Base-by-base conservation (phyloP, 768 basidiomycete species). In the Suillus sp. region DNA sequence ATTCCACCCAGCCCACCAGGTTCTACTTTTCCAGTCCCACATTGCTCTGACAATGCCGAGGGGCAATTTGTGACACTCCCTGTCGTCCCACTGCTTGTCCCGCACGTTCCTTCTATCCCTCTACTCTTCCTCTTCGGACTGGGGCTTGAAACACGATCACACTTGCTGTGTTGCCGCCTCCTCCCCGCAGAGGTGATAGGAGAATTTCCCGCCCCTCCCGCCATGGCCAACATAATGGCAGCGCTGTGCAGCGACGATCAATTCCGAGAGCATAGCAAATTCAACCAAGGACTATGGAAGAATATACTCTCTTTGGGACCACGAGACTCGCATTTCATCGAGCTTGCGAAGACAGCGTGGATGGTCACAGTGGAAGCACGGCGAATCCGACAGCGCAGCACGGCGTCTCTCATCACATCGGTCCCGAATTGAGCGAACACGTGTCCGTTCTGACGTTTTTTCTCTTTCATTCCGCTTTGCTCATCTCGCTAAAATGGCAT, bases 311-410 rank as follows among this genome's bases (percentile, higher is more conserved):
- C 78, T 20, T 75, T 89, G 60, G 86, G 82, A 8, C 78, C 84
- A 38, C 78, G 74, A 22, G 80, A 86, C 65, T 61, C 70, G 56
- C 70, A 69, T 34, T 70, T 88, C 61, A 77, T 82, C 58, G 78
- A 82, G 66, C 71, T 86, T 51, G 83, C 81, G 30, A 80, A 80
- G 67, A 86, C 80, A 25, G 84, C 86, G 50, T 95, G 91, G 91
- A 90, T 86, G 54, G 87, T 89, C 48, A 85, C 92, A 10, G 84
- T 87, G 20, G 90, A 92, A 66, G 85, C 87, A n/a, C 75, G 75
- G 25, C 74, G 75, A 27, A 69, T 71, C 51, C 72, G 74, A 58
- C 71, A 70, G 63, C 72, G 59, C 2, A 57, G 47, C 25, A 65
- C 61, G 34, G 61, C 53, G 2, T 64, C 66, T 7, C 25, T 38